A percentile compares a stretch with the other conserved stretches of the same genome.
Evolutionary conservation across 2,329 filamentous ascomycete genomes (phyloP).

Genomic region (Geosmithia morbida): DNA sequence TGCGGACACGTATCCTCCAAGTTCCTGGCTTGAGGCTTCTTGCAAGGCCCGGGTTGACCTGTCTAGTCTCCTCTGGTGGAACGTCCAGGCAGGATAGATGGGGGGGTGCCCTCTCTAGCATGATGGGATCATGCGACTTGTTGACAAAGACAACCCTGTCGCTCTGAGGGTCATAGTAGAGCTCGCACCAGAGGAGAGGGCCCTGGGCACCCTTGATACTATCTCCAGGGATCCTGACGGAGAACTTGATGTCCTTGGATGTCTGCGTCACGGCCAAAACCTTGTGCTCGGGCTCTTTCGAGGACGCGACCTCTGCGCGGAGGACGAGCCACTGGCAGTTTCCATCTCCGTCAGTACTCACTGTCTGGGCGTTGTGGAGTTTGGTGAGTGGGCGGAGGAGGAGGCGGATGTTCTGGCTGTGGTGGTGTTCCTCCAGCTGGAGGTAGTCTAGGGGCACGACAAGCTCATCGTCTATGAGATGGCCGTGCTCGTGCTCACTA

Average conservation of each 20-base stretch:
- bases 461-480: constrained; percentile 26
- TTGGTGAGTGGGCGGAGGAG: constrained; percentile 38
- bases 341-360: constrained; percentile 37
- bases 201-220: constrained; percentile 24
- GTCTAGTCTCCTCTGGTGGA: constrained; percentile 24
- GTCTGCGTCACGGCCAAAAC: constrained; percentile 48
- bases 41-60: constrained; percentile 27
- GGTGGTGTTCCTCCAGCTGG: constrained; percentile 33
- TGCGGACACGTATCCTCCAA: constrained; percentile 38
- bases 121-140: constrained; percentile 37
- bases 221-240: constrained; percentile 38
- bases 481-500: neutral
- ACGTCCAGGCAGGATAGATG: constrained; percentile 19
- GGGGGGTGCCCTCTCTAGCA: constrained; percentile 20
- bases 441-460: constrained; percentile 39
- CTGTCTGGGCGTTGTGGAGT: constrained; percentile 34
- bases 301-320: constrained; percentile 35
- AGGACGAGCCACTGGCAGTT: constrained; percentile 43
- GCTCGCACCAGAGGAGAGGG: constrained; percentile 41
- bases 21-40: constrained; percentile 37
- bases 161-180: constrained; percentile 45
- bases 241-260: constrained; percentile 44
- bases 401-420: constrained; percentile 41
- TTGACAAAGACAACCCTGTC: constrained; percentile 43
- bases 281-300: constrained; percentile 37